These are phyloP conservation scores for Omphalea diandra DNA, from an alignment of 441 rosid species.

Conservation along the genomic window DNA sequence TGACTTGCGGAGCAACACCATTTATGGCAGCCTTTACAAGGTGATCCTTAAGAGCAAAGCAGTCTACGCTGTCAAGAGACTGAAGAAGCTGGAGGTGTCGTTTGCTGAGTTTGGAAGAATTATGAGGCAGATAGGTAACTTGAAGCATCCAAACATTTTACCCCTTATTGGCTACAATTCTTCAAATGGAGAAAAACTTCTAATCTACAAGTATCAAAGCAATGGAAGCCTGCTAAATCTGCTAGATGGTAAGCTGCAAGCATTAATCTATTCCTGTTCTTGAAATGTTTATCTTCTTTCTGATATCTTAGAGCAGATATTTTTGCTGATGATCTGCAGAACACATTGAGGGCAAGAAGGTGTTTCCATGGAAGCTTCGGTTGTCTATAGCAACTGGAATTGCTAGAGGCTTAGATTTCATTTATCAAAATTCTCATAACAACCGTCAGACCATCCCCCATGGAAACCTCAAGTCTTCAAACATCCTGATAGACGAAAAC, in stretches of 20 bases:
- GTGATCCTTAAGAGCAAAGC: constrained; percentile 42
- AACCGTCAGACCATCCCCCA: constrained; percentile 36
- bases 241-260: constrained; percentile 36
- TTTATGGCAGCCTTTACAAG: constrained; percentile 51
- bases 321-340: constrained; percentile 31
- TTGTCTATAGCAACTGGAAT: constrained; percentile 48
- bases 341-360: constrained; percentile 44
- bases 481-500: constrained; percentile 41
- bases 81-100: constrained; percentile 47
- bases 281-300: neutral
- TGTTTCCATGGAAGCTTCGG: constrained; percentile 55
- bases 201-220: constrained; percentile 52
- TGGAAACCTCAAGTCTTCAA: constrained; percentile 64
- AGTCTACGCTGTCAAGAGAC: constrained; percentile 52
- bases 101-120: constrained; percentile 38
- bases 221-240: constrained; percentile 51
- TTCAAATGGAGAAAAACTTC: constrained; percentile 47
- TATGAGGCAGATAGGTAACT: constrained; percentile 46
- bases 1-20: constrained; percentile 39
- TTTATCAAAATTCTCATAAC: constrained; percentile 33
- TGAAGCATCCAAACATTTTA: constrained; percentile 57
- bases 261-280: neutral
- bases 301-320: neutral
- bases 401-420: constrained; percentile 50
- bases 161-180: constrained; percentile 50